A percentile compares a stretch with the other conserved stretches of the same genome.
These are phyloP conservation scores for Arxiozyma slooffiae DNA, from an alignment of 1,139 yeast species.

Conservation along the genomic window DNA sequence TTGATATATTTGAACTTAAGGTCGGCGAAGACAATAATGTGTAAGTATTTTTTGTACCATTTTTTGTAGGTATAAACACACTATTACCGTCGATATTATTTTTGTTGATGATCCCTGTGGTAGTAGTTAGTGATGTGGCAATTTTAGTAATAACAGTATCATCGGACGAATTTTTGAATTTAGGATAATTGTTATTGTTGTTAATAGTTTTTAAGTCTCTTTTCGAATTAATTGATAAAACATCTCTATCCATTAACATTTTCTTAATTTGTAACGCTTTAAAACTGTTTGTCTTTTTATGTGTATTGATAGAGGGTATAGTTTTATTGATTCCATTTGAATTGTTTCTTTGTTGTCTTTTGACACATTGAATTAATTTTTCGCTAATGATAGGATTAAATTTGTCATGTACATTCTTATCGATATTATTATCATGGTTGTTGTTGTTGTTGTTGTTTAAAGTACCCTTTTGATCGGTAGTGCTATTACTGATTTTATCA, in stretches of 20 bases:
- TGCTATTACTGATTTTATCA: neutral
- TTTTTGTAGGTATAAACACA: neutral
- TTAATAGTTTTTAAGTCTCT: neutral
- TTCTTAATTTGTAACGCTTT: slow-evolving; percentile 30
- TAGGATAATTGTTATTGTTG: neutral
- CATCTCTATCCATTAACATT: slow-evolving; percentile 25
- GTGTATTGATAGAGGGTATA: slow-evolving; percentile 7
- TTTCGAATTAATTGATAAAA: slow-evolving; percentile 22
- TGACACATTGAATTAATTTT: slow-evolving; percentile 25
- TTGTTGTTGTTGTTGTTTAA: slow-evolving; percentile 1
- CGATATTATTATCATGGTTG: too few relatives aligned
- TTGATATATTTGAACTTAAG: slow-evolving; percentile 10
- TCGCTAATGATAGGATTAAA: slow-evolving; percentile 29
- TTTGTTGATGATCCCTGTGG: neutral
- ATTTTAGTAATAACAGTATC: neutral
- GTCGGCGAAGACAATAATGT: slow-evolving; percentile 6
- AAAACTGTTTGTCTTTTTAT: slow-evolving; percentile 30
- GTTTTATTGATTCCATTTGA: neutral
- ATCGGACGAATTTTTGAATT: neutral
- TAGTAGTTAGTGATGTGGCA: neutral
- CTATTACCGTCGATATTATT: neutral
- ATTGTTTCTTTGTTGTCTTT: slow-evolving; percentile 7
- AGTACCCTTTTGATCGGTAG: neutral
- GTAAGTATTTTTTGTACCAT: neutral
- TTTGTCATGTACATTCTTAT: neutral